Evolutionary conservation across 495 filamentous ascomycete genomes (phyloP), one percentile per base, ranked within the genome.

Genomic region (Podospora sp.): DNA sequence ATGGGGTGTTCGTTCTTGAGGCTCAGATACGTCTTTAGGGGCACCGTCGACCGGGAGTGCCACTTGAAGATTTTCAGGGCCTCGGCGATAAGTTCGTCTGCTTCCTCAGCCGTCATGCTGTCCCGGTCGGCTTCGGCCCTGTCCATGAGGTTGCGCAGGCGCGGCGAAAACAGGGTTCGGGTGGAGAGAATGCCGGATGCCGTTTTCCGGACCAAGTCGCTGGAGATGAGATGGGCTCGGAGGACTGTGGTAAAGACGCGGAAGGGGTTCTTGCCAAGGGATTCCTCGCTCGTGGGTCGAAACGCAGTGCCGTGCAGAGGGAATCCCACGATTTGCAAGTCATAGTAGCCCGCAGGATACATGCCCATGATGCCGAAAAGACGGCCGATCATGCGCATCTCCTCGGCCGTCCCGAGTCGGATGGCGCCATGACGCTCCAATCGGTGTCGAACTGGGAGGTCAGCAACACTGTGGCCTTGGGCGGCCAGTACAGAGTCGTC

Each of bases 381-480:
- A 33, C 79, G 79, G 26, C 74, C 62, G 36, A 82, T 76, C 0
- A 73, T 79, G 46, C 65, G 66, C 3, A 83, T 71, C 60, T 83
- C 81, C 36, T 78, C 51, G 4, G 73, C 52, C 0, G 75, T 83
- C 1, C 81, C 81, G 1, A 83, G 69, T 4, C 81, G 74, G 33
- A 83, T 82, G 25, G 81, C 81, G 9, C 81, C 81, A 29, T 83
- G 81, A 61, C 81, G 66, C 52, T 83, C 81, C 14, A 81, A 69
- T 8, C 71, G 71, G 60, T 80, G 71, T 12, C 79, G 72, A 1
- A 69, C 52, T 53, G 76, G 75, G 1, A 77, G 64, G 57, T 75
- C 58, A 22, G 51, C 40, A 18, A 60, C n/a, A 20, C 5, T 26
- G 11, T 18, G 55, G 5, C 61, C 61, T 0, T 50, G 35, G 14